A percentile compares a stretch with the other conserved stretches of the same genome.
These are phyloP conservation scores for Dianthus caryophyllus DNA, from an alignment of 148 eudicot genomes.

Conservation along the genomic window DNA sequence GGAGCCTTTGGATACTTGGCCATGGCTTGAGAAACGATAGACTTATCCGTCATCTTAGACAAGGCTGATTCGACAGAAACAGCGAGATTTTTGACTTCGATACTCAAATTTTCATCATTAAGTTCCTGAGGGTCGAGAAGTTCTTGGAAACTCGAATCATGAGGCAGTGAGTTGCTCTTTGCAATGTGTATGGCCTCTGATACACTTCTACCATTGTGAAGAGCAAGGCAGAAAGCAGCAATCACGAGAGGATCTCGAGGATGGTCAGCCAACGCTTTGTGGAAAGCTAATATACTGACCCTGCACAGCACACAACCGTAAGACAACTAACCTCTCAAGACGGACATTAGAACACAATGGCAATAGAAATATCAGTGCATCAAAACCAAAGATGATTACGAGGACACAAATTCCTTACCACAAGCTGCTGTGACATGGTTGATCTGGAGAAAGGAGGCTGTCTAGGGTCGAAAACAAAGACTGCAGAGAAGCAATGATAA, in stretches of 20 bases:
- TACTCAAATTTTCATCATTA: background rate
- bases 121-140: conserved; percentile 7
- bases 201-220: conserved; percentile 27
- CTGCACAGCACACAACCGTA: conserved; percentile 11
- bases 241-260: conserved; percentile 30
- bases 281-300: conserved; percentile 30
- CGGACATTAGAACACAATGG: background rate
- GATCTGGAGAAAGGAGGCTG: conserved; percentile 33
- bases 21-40: conserved; percentile 29
- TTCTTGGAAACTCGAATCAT: conserved; percentile 27
- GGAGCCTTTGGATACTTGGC: conserved; percentile 33
- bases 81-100: conserved; percentile 28
- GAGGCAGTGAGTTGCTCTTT: conserved; percentile 27
- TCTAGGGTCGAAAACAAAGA: conserved; percentile 28
- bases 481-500: conserved; percentile 16
- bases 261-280: conserved; percentile 28
- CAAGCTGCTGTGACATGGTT: conserved; percentile 33
- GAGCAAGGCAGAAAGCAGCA: conserved; percentile 32
- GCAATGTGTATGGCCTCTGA: conserved; percentile 30
- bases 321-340: background rate
- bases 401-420: conserved; percentile 20
- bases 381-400: too few species aligned
- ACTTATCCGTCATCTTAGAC: conserved; percentile 23
- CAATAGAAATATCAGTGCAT: too few species aligned
- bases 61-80: conserved; percentile 22